Base-by-base conservation (phyloP, 345 rosid genomes). In the Balakata baccata region DNA sequence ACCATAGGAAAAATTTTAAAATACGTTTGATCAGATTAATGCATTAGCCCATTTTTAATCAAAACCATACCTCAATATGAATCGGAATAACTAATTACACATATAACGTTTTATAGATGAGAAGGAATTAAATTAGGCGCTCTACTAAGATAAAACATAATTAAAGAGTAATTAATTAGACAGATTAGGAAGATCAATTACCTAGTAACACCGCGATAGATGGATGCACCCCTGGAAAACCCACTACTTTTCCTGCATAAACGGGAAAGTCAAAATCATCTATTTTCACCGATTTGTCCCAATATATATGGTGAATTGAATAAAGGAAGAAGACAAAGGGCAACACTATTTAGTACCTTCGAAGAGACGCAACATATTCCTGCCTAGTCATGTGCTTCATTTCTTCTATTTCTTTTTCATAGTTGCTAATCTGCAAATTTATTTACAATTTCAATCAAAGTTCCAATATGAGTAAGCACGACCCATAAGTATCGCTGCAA, bases 221-320 rank as follows among this genome's bases (percentile, higher is more conserved):
- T 78, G 71, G 81, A 78, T 58, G 81, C 81, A 46, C 81, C 81
- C 10, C 81, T 72, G 22, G 81, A 78, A 39, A 78, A 78, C 34
- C 81, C 81, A 50, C 81, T 78, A 25, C 81, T 78, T 57, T 74
- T 78, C 54, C 81, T 78, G 81, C 66, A 56, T n/a, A n/a, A n/a
- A n/a, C n/a, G n/a, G n/a, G n/a, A n/a, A n/a, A n/a, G n/a, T n/a
- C n/a, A n/a, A n/a, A n/a, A n/a, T n/a, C n/a, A n/a, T n/a, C n/a
- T n/a, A n/a, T n/a, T n/a, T 29, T 29, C 34, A 29, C 34, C 34
- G 34, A 29, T 29, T 29, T 29, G 34, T 29, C 34, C 34, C 1
- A n/a, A n/a, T n/a, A n/a, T n/a, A 29, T 29, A 29, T 4, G 7
- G 59, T 43, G 34, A 52, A 52, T 63, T 63, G 13, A 18, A n/a